Percentiles rank a stretch among this genome's conserved stretches.
Conservation (phyloP, 805 yeast genomes). For the Metschnikowia henanensis region DNA sequence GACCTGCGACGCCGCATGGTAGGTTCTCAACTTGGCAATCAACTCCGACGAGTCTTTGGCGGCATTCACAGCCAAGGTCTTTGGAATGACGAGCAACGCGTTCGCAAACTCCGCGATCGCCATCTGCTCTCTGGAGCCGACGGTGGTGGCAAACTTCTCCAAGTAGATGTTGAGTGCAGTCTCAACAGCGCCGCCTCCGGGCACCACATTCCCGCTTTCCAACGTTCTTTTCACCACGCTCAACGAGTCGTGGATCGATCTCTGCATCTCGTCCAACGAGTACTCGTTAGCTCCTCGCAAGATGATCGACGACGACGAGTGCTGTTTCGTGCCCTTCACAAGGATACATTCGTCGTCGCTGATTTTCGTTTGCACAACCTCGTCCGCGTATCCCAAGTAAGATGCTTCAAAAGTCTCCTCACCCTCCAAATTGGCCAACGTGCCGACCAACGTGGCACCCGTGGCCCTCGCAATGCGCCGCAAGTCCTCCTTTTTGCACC, state of each 20-base stretch:
- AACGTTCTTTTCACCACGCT: slow-evolving; percentile 94
- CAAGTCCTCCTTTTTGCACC: slow-evolving; percentile 95
- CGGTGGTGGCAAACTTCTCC: slow-evolving; percentile 97
- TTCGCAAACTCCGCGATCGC: slow-evolving; percentile 98
- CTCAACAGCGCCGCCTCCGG: slow-evolving; percentile 99
- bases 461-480: slow-evolving; percentile 97
- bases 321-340: slow-evolving; percentile 86
- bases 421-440: slow-evolving; percentile 92
- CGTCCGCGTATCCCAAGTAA: slow-evolving; percentile 86
- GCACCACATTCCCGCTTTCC: slow-evolving; percentile 92
- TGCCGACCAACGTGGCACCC: slow-evolving; percentile 87
- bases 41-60: slow-evolving; percentile 96
- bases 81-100: slow-evolving; percentile 88
- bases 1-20: slow-evolving; percentile 92
- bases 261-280: slow-evolving; percentile 96
- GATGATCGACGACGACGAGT: slow-evolving; percentile 87
- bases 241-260: slow-evolving; percentile 92
- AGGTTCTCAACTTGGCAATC: slow-evolving; percentile 92
- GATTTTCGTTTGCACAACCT: slow-evolving; percentile 85
- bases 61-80: slow-evolving; percentile 94
- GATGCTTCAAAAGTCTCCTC: slow-evolving; percentile 88
- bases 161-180: slow-evolving; percentile 91
- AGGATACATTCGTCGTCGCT: slow-evolving; percentile 97
- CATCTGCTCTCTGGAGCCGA: slow-evolving; percentile 95
- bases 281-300: slow-evolving; percentile 96